These are phyloP conservation scores for Lagenaria siceraria DNA, from an alignment of 306 rosid species.

Conservation along the genomic window DNA sequence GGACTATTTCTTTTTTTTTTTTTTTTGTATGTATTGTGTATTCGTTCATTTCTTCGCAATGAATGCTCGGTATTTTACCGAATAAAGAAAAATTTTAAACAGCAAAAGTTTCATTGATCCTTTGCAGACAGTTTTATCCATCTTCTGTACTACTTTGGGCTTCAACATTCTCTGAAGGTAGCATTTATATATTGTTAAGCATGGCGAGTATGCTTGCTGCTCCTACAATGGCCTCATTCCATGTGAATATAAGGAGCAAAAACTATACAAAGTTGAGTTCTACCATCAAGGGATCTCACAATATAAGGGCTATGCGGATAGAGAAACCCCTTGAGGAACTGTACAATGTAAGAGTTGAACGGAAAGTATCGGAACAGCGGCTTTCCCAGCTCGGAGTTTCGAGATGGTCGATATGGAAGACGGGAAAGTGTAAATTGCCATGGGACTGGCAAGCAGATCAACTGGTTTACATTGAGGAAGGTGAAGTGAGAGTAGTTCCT, in stretches of 20 bases:
- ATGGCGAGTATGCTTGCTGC: not conserved
- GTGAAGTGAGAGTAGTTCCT: slow-evolving; percentile 82
- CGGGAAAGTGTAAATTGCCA: slow-evolving; percentile 57
- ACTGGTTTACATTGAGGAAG: slow-evolving; percentile 81
- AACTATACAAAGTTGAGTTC: slow-evolving; percentile 12
- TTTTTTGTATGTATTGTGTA: too few species aligned
- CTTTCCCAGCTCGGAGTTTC: slow-evolving; percentile 62
- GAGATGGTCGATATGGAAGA: slow-evolving; percentile 85
- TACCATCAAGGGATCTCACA: slow-evolving; percentile 4
- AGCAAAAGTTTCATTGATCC: not conserved
- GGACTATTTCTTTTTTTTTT: too few species aligned
- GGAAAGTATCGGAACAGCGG: slow-evolving; percentile 42
- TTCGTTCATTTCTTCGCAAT: too few species aligned
- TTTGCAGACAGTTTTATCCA: slow-evolving; percentile 3
- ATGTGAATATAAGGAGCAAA: slow-evolving; percentile 17
- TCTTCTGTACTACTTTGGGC: not conserved
- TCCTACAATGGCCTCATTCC: slow-evolving; percentile 23
- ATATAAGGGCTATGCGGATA: slow-evolving; percentile 39
- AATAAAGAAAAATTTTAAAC: not conserved
- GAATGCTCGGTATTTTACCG: too few species aligned
- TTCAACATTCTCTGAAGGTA: not conserved
- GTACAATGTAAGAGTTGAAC: slow-evolving; percentile 64
- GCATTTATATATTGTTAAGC: not conserved
- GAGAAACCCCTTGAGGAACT: slow-evolving; percentile 77
- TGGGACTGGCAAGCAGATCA: slow-evolving; percentile 98